Base-by-base conservation (phyloP, 2,329 filamentous ascomycete species). In the Fusarium sp. region DNA sequence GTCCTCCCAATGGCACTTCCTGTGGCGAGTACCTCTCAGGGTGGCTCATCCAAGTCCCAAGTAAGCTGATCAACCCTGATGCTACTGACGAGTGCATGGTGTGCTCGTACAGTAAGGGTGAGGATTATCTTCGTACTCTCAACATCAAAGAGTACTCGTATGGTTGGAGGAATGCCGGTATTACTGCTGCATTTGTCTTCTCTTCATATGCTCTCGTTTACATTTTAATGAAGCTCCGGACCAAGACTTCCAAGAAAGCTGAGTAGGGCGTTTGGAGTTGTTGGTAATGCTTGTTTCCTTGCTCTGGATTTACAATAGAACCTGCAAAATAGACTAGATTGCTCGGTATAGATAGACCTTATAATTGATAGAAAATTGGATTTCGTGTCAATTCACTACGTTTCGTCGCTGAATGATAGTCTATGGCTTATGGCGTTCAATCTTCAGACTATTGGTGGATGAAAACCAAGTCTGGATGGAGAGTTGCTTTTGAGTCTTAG, bases 131-230 rank as follows among this genome's bases (percentile, higher is more conserved):
- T 4, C 71, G 77, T 4, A 87, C 83, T 0, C 67, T 92, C 14
- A 90, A 91, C 73, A 71, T 92, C 10, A 81, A 82, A 2, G 82
- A 88, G 6, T 88, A 91, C 69, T 87, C 83, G 64, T 89, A 88
- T 69, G 90, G 88, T 0, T 93, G 90, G 90, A 83, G 90, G 50
- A 84, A 92, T 77, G 87, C 87, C 0, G 90, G 75, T 0, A 88
- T 91, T 49, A 83, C 86, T 4, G 85, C 84, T 3, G 78, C 88
- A 7, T 90, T 90, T 68, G 84, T 81, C 2, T 62, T 87, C 41
- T 85, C 82, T 58, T 85, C 83, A 2, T 91, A 90, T 55, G 75
- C 74, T 0, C 45, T 84, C 51, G 83, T 85, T 9, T 84, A 81
- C 58, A 60, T 71, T 4, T 73, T 85, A 55, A 85, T 85, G 83